Base-by-base conservation (phyloP, 768 basidiomycete genomes). In the Mrakia gelida region DNA sequence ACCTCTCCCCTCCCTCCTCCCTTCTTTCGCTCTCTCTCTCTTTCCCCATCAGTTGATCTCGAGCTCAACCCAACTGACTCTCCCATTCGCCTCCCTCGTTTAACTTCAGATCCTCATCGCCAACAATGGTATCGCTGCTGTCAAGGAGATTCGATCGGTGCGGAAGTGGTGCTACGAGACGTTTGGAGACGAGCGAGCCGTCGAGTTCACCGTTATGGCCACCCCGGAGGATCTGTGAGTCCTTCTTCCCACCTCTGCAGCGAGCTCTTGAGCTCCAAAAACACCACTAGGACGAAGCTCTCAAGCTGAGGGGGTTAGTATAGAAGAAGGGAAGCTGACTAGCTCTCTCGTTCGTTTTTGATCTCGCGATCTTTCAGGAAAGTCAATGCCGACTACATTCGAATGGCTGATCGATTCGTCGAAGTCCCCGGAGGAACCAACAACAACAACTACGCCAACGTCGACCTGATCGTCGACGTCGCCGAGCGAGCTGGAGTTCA, bases 121-220 rank as follows among this genome's bases (percentile, higher is more conserved):
- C 80, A 98, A 98, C 86, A 98, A 98, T 85, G 96, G 95, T 88
- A 99, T 98, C 82, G 96, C 96, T 73, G 97, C 95, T 75, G 97
- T 99, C 71, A 99, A 99, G 86, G 97, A 98, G 86, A 99, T 99
- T 82, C 91, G 97, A 71, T 98, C 97, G 68, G 92, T 99, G 81
- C 90, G 97, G 77, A 96, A 98, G 90, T 99, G 97, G 97, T 95
- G 93, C 82, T 99, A 98, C 86, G 97, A 98, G 86, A 95, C 95
- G 0, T 99, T 99, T 85, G 97, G 97, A 79, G 90, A 90, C 75
- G 97, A 99, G 83, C 91, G 94, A 81, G 93, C 92, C 75, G 89
- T 99, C 86, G 95, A 99, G 84, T 98, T 99, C 88, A 96, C 95
- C 56, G 97, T 98, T 79, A 98, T 99, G 97, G 95, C 97, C 72